Evolutionary conservation across 208 protist species (phyloP), one percentile per base, ranked within the genome.

Genomic region (Borovskyia barvae): DNA sequence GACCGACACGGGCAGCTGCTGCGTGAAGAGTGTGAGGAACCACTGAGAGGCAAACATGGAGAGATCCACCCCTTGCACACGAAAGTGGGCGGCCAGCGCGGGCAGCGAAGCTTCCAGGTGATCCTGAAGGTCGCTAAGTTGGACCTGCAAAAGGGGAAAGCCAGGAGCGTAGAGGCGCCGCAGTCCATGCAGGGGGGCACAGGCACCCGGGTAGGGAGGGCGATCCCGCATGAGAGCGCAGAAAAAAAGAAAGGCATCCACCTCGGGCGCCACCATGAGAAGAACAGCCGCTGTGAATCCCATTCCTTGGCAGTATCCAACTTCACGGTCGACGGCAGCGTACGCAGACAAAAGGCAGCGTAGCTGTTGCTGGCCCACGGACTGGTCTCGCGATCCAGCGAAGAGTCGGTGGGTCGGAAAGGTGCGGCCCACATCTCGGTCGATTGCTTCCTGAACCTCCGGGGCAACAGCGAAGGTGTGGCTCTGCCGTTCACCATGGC

Each of bases 281-380:
- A 86, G 32, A 29, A 80, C 40, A 7, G 72, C 77, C 4, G 66
- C 79, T 22, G 87, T 52, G 48, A 93, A 93, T 29, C 62, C 78
- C 82, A 93, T 90, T 9, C 86, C 86, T 43, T 93, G 86, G 37
- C 75, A 84, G 58, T 93, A 93, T 11, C 83, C 87, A n/a, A 87
- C 76, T 29, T 72, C 71, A 2, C 66, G 61, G 48, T 93, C 77
- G 45, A 69, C 41, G 9, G 48, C 50, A 12, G 59, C 54, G 51
- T 77, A 85, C 1, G 74, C 80, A 37, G 25, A 45, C 15, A 93
- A 63, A 17, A 93, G 45, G 22, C 77, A 70, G 0, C 35, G 48
- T 19, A 92, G 69, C 45, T 67, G 53, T 25, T 22, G 39, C 61
- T 85, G 85, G 4, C 85, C 82, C 0, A 39, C 6, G 0, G 32